Evolutionary conservation across 768 basidiomycete species (phyloP).

Genomic region (Auricularia cornea): DNA sequence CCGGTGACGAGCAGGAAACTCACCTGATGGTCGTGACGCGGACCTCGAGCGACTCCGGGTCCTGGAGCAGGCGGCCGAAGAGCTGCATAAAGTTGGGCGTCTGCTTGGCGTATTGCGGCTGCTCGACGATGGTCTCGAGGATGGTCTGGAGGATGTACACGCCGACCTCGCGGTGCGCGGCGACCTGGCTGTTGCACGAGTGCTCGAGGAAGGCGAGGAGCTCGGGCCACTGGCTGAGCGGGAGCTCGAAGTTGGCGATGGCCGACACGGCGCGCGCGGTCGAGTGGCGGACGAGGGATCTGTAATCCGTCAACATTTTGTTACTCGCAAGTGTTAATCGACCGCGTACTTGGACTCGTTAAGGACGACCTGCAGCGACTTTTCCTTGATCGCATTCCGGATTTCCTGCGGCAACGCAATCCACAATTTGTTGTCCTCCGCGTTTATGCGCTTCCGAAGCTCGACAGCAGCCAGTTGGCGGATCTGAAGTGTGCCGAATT

Average conservation of each 20-base stretch:
- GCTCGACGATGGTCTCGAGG: slow-evolving; percentile 84
- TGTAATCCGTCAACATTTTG: slow-evolving; percentile 24
- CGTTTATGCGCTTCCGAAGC: slow-evolving; percentile 81
- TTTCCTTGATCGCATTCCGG: slow-evolving; percentile 77
- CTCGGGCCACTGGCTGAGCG: slow-evolving; percentile 69
- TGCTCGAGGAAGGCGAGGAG: slow-evolving; percentile 83
- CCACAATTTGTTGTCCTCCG: slow-evolving; percentile 81
- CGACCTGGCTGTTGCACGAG: slow-evolving; percentile 58
- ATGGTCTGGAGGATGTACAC: slow-evolving; percentile 85
- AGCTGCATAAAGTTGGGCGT: slow-evolving; percentile 69
- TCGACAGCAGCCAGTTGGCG: slow-evolving; percentile 97
- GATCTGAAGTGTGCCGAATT: slow-evolving; percentile 45
- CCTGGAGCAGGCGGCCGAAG: slow-evolving; percentile 61
- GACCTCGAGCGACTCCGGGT: slow-evolving; percentile 84
- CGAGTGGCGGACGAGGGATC: slow-evolving; percentile 86
- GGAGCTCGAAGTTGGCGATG: slow-evolving; percentile 83
- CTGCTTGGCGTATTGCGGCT: slow-evolving; percentile 58
- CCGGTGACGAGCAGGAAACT: slow-evolving; percentile 11
- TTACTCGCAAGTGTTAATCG: slow-evolving; percentile 2
- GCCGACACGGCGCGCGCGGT: slow-evolving; percentile 88
- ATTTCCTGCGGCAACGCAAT: slow-evolving; percentile 52
- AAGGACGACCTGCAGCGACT: slow-evolving; percentile 70
- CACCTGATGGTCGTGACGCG: slow-evolving; percentile 83
- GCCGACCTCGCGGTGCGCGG: slow-evolving; percentile 83
- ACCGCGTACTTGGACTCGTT: slow-evolving; percentile 63